These are phyloP conservation scores for Kodamaea anthophila DNA, from an alignment of 1,139 yeast species.

Conservation along the genomic window DNA sequence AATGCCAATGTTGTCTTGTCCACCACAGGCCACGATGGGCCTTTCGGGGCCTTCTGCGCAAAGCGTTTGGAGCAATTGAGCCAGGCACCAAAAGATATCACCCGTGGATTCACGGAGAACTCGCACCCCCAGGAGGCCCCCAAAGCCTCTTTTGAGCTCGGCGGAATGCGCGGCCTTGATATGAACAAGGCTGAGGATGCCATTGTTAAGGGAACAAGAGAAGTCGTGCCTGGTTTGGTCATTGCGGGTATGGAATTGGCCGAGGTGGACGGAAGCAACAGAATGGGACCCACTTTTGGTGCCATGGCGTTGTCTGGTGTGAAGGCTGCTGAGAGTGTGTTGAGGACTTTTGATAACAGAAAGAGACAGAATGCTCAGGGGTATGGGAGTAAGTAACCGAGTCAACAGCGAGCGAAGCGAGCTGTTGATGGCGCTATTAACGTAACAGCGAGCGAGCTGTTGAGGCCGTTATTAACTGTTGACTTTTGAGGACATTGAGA, in stretches of 20 bases:
- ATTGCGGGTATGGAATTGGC: constrained; percentile 81
- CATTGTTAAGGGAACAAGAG: constrained; percentile 66
- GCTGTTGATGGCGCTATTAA: too few species aligned
- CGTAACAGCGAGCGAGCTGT: too few species aligned
- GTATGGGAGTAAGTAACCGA: constrained; percentile 9
- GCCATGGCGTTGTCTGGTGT: constrained; percentile 77
- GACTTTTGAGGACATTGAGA: too few species aligned
- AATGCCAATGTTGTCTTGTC: constrained; percentile 66
- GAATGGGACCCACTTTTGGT: constrained; percentile 85
- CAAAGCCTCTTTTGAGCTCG: constrained; percentile 41
- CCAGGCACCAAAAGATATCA: constrained; percentile 20
- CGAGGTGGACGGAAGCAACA: constrained; percentile 69
- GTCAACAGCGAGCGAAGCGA: too few species aligned
- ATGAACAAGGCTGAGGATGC: constrained; percentile 77
- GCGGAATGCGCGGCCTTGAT: constrained; percentile 75
- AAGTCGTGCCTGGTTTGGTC: constrained; percentile 64
- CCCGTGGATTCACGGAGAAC: constrained; percentile 12
- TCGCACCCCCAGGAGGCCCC: constrained; percentile 14
- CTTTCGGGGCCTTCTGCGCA: constrained; percentile 78
- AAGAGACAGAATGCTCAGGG: constrained; percentile 32
- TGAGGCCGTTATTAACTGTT: too few species aligned
- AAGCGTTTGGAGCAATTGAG: constrained; percentile 35
- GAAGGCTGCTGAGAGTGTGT: constrained; percentile 63
- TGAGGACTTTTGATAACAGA: constrained; percentile 46
- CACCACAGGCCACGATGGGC: constrained; percentile 80